Evolutionary conservation across 805 yeast genomes (phyloP).

Genomic region (Debaryomyces castellii): DNA sequence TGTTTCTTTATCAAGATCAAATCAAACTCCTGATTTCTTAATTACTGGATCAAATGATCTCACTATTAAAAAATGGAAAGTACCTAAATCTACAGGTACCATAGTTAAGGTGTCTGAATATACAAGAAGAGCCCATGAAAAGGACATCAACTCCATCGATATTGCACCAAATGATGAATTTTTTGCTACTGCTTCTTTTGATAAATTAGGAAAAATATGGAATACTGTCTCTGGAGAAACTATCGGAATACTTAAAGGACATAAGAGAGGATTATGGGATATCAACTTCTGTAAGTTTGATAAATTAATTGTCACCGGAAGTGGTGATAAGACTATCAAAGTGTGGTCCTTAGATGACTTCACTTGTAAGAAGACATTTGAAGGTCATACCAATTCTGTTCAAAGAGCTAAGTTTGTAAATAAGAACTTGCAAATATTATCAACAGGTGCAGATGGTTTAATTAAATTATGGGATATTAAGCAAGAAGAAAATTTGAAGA

Average conservation of each 20-base stretch:
- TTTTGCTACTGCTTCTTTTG: slow-evolving; percentile 93
- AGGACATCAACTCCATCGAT: slow-evolving; percentile 88
- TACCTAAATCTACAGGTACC: slow-evolving; percentile 47
- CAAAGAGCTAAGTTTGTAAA: slow-evolving; percentile 76
- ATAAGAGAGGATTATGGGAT: slow-evolving; percentile 94
- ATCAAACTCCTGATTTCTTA: slow-evolving; percentile 57
- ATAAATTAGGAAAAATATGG: slow-evolving; percentile 90
- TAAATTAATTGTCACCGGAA: slow-evolving; percentile 73
- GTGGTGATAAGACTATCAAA: slow-evolving; percentile 89
- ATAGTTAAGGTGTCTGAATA: slow-evolving; percentile 66
- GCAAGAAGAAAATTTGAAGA: slow-evolving; percentile 67
- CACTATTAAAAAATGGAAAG: slow-evolving; percentile 82
- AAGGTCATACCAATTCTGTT: slow-evolving; percentile 92
- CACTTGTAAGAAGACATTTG: slow-evolving; percentile 77
- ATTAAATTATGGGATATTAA: slow-evolving; percentile 85
- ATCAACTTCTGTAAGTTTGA: slow-evolving; percentile 79
- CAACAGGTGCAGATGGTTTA: slow-evolving; percentile 88
- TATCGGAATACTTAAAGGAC: slow-evolving; percentile 82
- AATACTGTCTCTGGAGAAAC: slow-evolving; percentile 82
- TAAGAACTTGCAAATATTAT: slow-evolving; percentile 63
- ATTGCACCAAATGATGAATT: slow-evolving; percentile 86
- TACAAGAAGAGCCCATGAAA: slow-evolving; percentile 95
- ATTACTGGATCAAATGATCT: slow-evolving; percentile 84
- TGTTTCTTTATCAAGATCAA: slow-evolving; percentile 64
- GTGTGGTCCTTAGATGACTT: slow-evolving; percentile 85